A percentile compares a stretch with the other conserved stretches of the same genome.
Evolutionary conservation across 2,329 filamentous ascomycete species (phyloP).

Genomic region (Aspergillus sp.): DNA sequence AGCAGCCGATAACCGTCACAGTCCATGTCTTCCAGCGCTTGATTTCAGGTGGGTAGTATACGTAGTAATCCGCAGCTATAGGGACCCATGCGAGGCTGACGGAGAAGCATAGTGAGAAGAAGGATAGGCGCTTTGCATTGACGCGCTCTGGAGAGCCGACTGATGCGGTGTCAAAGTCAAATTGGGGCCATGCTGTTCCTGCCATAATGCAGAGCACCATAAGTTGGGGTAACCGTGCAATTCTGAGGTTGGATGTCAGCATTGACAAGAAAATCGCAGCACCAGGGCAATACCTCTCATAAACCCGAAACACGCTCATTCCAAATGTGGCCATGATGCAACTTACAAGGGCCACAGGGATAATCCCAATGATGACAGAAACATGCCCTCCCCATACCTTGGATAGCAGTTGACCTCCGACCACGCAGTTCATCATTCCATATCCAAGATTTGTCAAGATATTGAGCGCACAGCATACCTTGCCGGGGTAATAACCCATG

Average conservation of each 20-base stretch:
- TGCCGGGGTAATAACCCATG: conserved; percentile 40
- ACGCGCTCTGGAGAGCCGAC: conserved; percentile 19
- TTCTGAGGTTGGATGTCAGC: conserved; percentile 7
- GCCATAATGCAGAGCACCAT: conserved; percentile 35
- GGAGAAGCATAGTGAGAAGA: conserved; percentile 32
- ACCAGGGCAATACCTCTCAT: conserved; percentile 30
- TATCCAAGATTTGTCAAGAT: conserved; percentile 39
- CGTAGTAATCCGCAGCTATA: conserved; percentile 37
- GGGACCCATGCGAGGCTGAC: conserved; percentile 30
- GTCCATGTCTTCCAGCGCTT: conserved; percentile 31
- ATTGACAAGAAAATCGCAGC: background rate
- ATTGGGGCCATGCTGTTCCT: conserved; percentile 32
- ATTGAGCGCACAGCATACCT: conserved; percentile 35
- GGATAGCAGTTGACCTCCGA: conserved; percentile 41
- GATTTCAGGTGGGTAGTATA: conserved; percentile 36
- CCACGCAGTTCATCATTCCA: conserved; percentile 36
- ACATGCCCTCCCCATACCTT: conserved; percentile 32
- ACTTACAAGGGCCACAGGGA: conserved; percentile 30
- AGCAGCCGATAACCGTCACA: conserved; percentile 30
- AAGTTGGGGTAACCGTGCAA: conserved; percentile 32
- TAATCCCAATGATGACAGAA: conserved; percentile 33
- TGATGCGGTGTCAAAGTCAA: conserved; percentile 26
- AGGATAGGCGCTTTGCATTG: conserved; percentile 31
- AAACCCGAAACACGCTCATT: conserved; percentile 37
- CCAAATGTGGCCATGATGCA: conserved; percentile 34